Percentiles rank a stretch among this genome's conserved stretches.
These are phyloP conservation scores for Ceratopteris richardii DNA, from an alignment of 75 land plant genomes.

Conservation along the genomic window DNA sequence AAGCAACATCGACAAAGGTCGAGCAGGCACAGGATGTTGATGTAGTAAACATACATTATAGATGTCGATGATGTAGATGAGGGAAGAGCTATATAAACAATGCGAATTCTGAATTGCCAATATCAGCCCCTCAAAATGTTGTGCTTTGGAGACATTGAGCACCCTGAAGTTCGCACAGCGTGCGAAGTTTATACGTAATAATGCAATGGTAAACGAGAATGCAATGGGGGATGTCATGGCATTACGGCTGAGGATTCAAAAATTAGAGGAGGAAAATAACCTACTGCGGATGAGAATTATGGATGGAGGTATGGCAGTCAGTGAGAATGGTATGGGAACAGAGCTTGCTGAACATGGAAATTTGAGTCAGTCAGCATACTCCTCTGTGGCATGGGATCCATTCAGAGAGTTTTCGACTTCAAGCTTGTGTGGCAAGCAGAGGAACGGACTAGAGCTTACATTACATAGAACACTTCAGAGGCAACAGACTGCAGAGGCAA, in stretches of 20 bases:
- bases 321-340: no score
- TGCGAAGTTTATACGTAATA: slow-evolving; percentile 89
- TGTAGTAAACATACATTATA: no score
- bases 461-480: slow-evolving; percentile 72
- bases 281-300: slow-evolving; percentile 37
- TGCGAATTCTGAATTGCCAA: no score
- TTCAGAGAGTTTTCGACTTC: not conserved
- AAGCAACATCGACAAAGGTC: no score
- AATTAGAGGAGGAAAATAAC: slow-evolving; percentile 86
- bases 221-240: slow-evolving; percentile 88
- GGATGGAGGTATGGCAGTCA: slow-evolving; percentile 34
- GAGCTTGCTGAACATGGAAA: not conserved
- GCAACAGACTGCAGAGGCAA: slow-evolving; percentile 59
- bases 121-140: no score
- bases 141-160: slow-evolving; percentile 84
- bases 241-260: slow-evolving; percentile 71
- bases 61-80: no score
- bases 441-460: slow-evolving; percentile 57
- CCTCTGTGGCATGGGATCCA: not conserved
- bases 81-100: no score
- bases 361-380: not conserved
- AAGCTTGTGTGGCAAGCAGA: slow-evolving; percentile 14
- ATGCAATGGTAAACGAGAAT: slow-evolving; percentile 93
- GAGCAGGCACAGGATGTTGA: no score
- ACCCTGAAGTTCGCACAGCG: slow-evolving; percentile 99